phyloP scores from a whole-genome alignment of 179 eudicot genomes.

The Amaranthus tricolor region DNA sequence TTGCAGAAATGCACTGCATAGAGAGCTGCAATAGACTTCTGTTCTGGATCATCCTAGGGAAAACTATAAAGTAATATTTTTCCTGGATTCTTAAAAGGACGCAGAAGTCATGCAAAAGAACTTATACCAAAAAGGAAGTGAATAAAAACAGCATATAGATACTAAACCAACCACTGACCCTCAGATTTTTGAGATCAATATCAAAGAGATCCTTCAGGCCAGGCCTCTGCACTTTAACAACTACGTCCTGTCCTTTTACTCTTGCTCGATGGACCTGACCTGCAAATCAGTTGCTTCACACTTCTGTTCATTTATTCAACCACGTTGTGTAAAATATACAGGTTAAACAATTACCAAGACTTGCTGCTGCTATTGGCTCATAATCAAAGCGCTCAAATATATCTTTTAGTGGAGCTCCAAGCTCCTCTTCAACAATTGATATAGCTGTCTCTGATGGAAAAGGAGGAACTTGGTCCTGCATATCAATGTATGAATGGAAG shows the following conservation, averaged over 20 bases:
- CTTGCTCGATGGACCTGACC: conserved; percentile 99
- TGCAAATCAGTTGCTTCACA: conserved; percentile 34
- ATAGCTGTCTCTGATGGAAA: conserved; percentile 90
- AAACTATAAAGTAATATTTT: neutral
- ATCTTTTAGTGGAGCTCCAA: conserved; percentile 65
- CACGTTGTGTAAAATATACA: conserved; percentile 12
- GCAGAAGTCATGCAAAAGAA: neutral
- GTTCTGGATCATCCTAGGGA: neutral
- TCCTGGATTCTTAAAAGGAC: neutral
- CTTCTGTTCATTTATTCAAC: conserved; percentile 2
- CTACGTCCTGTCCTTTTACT: conserved; percentile 84
- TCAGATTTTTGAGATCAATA: conserved; percentile 92
- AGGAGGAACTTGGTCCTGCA: conserved; percentile 99
- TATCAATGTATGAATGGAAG: conserved; percentile 5
- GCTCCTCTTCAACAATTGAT: conserved; percentile 86
- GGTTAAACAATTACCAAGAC: conserved; percentile 67
- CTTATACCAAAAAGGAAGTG: neutral
- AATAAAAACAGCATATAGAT: neutral
- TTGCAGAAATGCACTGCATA: neutral
- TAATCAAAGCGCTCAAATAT: conserved; percentile 82
- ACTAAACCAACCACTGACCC: conserved; percentile 54
- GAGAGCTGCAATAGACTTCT: neutral
- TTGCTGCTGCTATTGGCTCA: conserved; percentile 99
- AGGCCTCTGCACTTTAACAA: conserved; percentile 96
- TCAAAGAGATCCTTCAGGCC: conserved; percentile 97